phyloP scores from a whole-genome alignment of 1,284 basidiomycete genomes.

The Marasmius fiardii region DNA sequence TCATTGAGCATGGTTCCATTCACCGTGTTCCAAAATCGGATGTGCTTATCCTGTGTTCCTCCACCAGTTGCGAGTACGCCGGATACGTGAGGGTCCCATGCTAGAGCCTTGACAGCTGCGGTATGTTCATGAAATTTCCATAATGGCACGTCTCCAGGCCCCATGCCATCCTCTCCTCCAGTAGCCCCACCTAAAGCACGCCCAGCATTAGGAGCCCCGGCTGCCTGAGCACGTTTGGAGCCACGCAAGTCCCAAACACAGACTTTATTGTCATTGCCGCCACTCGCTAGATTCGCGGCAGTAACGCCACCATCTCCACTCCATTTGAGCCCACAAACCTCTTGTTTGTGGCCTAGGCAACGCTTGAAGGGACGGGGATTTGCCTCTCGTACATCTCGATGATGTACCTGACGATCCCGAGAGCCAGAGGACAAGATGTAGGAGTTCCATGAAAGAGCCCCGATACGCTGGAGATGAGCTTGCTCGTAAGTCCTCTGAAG shows the following conservation, averaged over 20 bases:
- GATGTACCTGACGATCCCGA: conserved; percentile 86
- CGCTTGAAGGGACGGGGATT: conserved; percentile 72
- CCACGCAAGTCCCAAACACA: conserved; percentile 91
- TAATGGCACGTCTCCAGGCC: conserved; percentile 53
- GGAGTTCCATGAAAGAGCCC: conserved; percentile 92
- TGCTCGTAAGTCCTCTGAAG: conserved; percentile 83
- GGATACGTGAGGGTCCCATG: conserved; percentile 95
- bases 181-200: conserved; percentile 25
- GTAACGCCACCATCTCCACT: conserved; percentile 58
- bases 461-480: conserved; percentile 88
- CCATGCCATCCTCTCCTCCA: conserved; percentile 35
- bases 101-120: conserved; percentile 96
- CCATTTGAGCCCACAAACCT: conserved; percentile 97
- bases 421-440: conserved; percentile 90
- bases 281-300: conserved; percentile 82
- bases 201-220: conserved; percentile 18
- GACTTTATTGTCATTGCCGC: conserved; percentile 98
- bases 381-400: conserved; percentile 85
- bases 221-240: conserved; percentile 40
- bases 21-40: conserved; percentile 95
- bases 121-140: conserved; percentile 97
- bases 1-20: conserved; percentile 85
- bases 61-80: conserved; percentile 96
- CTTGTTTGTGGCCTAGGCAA: conserved; percentile 86
- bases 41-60: conserved; percentile 96